Percentiles rank a stretch among this genome's conserved stretches.
Conservation (phyloP, 768 basidiomycete species). For the Naganishia friedmannii region DNA sequence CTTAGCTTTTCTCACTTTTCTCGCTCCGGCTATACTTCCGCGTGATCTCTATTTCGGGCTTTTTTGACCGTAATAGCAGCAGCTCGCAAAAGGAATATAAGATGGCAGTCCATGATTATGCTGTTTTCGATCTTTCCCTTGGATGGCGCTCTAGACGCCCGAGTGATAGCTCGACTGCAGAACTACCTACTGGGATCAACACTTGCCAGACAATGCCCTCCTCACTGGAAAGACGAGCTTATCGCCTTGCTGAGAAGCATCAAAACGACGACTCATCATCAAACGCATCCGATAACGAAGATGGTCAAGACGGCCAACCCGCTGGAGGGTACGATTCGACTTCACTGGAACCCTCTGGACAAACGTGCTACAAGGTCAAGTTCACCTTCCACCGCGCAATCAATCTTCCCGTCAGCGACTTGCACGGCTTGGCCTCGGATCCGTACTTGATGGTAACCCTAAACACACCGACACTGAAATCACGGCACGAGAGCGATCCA, state of each 20-base stretch:
- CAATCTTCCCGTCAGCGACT: conserved; percentile 45
- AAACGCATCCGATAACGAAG: conserved; percentile 1
- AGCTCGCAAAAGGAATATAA: neutral
- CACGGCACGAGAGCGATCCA: conserved; percentile 41
- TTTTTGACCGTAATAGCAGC: neutral
- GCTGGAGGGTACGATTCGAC: conserved; percentile 45
- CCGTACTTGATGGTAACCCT: conserved; percentile 46
- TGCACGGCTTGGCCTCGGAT: conserved; percentile 40
- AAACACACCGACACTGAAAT: conserved; percentile 32
- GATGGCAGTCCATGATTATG: neutral
- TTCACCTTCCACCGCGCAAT: conserved; percentile 45
- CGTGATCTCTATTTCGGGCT: conserved; percentile 1
- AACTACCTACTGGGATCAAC: too few species aligned
- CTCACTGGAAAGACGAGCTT: neutral
- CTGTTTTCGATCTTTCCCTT: too few species aligned
- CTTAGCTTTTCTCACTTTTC: neutral
- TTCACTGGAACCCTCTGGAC: conserved; percentile 34
- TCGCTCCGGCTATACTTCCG: neutral
- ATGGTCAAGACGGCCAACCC: conserved; percentile 39
- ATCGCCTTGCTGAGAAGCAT: conserved; percentile 13
- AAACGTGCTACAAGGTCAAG: conserved; percentile 42
- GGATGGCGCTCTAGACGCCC: too few species aligned
- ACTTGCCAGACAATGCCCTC: neutral
- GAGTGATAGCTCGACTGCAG: too few species aligned
- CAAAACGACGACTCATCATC: neutral